Evolutionary conservation across 2,329 filamentous ascomycete species (phyloP).

Genomic region (Trichoderma sp.): DNA sequence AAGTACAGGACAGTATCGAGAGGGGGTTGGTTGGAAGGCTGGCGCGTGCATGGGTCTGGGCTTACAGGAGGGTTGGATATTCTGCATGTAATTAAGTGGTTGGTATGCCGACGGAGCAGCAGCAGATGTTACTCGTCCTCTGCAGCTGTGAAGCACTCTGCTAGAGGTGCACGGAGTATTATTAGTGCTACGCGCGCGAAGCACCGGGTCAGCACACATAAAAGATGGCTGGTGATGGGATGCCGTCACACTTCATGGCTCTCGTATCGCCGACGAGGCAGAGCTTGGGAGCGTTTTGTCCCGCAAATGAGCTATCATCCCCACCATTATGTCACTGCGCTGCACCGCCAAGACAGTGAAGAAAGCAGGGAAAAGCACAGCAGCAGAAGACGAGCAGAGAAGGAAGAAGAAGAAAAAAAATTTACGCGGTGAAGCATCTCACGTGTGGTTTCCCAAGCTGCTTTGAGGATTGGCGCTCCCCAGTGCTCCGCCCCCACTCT

Average conservation of each 20-base stretch:
- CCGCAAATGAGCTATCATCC: constrained; percentile 1
- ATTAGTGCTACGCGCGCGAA: neutral
- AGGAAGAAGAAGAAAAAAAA: neutral
- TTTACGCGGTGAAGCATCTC: constrained; percentile 18
- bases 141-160: neutral
- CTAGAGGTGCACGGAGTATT: neutral
- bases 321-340: constrained; percentile 17
- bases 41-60: neutral
- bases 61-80: constrained; percentile 6
- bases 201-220: neutral
- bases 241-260: neutral
- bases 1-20: neutral
- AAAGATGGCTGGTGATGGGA: neutral
- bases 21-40: neutral
- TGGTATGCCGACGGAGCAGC: neutral
- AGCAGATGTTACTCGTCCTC: neutral
- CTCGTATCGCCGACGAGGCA: constrained; percentile 13
- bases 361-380: neutral
- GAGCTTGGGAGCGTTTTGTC: neutral
- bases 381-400: neutral
- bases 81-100: constrained; percentile 13
- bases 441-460: constrained; percentile 9
- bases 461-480: constrained; percentile 7
- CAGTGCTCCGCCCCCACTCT: neutral
- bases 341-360: constrained; percentile 13